Conservation (phyloP, 2,329 filamentous ascomycete genomes). For the Claviceps fusiformis region DNA sequence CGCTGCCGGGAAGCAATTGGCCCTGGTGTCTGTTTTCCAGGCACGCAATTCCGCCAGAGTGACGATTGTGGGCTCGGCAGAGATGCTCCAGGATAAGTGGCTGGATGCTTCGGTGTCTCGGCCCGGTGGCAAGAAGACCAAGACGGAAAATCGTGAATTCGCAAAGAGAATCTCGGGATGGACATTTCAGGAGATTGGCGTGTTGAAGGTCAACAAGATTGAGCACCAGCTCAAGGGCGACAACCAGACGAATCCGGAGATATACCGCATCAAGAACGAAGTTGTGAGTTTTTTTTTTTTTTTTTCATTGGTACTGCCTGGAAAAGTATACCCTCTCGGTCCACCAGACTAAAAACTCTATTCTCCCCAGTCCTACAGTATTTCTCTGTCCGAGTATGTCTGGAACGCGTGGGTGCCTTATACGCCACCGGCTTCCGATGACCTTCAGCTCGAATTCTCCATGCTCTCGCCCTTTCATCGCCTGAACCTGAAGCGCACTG, state of each 20-base stretch:
- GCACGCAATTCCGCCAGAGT: conserved; percentile 88
- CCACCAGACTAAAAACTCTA: not conserved
- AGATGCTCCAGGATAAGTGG: conserved; percentile 81
- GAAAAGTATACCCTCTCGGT: not conserved
- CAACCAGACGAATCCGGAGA: conserved; percentile 61
- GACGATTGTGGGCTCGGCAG: conserved; percentile 70
- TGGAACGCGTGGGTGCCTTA: conserved; percentile 67
- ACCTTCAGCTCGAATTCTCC: conserved; percentile 87
- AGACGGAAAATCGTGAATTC: conserved; percentile 72
- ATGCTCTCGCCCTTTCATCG: conserved; percentile 98
- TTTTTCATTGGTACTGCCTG: no score
- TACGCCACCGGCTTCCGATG: conserved; percentile 53
- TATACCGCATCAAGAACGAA: conserved; percentile 94
- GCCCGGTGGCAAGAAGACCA: conserved; percentile 34
- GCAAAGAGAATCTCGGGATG: conserved; percentile 77
- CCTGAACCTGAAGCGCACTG: conserved; percentile 48
- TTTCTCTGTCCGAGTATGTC: conserved; percentile 77
- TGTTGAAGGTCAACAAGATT: conserved; percentile 70
- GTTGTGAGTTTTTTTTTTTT: conserved; percentile 53
- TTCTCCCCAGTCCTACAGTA: conserved; percentile 57
- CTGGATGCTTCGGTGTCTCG: conserved; percentile 68
- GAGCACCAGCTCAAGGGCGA: conserved; percentile 54
- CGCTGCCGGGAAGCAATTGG: conserved; percentile 70
- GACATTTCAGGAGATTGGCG: conserved; percentile 89
- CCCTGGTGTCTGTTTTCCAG: conserved; percentile 75